Base-by-base conservation (phyloP, 2,329 filamentous ascomycete species). In the Hortaea sp. region DNA sequence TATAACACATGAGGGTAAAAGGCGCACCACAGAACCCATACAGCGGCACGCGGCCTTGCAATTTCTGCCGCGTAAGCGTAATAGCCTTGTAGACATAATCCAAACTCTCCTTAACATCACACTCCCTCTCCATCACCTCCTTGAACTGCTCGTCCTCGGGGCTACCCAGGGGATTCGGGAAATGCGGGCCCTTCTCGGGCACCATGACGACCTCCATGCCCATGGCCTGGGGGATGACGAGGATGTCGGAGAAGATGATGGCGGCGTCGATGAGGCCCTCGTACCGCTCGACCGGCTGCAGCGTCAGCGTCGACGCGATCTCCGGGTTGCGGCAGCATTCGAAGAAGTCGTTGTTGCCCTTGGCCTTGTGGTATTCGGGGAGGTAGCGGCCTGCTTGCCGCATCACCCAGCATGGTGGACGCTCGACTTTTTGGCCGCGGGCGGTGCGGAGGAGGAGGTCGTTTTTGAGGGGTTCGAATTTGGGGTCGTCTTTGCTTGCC, bases 121-220 rank as follows among this genome's bases (percentile, higher is more conserved):
- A 88, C 9, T 86, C 61, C 60, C 82, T 80, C 56, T 76, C 73
- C 68, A 97, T 75, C 49, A 97, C 76, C 62, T 84, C 73, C 54
- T 73, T 73, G 69, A 94, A 97, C 68, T 97, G 89, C 52, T 77
- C 78, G 63, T 95, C 89, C 43, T 82, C 76, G 3, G 92, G 90
- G 35, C 77, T 81, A 62, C 77, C 75, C 49, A 98, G 75, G 10
- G 92, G 92, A 41, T 84, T 72, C 0, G 92, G 92, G 66, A 98
- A 98, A 65, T 94, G 86, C 7, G 92, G 92, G 0, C 92, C 92
- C 67, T 95, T 94, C 70, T 92, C 94, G 66, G 95, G 89, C 7
- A 97, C 76, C 92, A 98, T 98, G 66, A 97, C 85, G 29, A 98
- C 92, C n/a, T 77, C 76, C 92, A 98, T 98, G 1, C 92, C 92